Base-by-base conservation (phyloP, 2,329 filamentous ascomycete genomes). In the Monilinia fructicola region DNA sequence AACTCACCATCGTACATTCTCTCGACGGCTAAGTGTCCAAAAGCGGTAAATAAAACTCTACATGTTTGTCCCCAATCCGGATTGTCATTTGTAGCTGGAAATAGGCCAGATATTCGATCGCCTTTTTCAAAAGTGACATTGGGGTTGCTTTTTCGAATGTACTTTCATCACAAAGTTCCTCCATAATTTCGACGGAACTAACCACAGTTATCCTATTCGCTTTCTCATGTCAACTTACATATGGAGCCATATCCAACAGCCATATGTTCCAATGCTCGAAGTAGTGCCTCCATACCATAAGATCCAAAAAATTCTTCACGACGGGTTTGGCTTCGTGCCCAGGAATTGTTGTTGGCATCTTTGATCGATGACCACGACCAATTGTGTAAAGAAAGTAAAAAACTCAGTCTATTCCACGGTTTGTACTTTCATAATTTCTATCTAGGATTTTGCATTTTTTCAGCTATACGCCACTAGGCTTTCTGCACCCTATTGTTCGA, bases 31-130 rank as follows among this genome's bases (percentile, higher is more conserved):
- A 90, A 76, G 0, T 89, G 89, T 0, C 88, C 88, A 74, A 92
- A 90, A 2, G 87, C 87, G 0, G 88, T 87, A 69, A 89, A 82
- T 63, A 91, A 78, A 18, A 87, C 78, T n/a, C 86, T 79, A 73
- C 90, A 84, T 38, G 89, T 88, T 69, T 87, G 83, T 23, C 82
- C 85, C 88, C 88, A 90, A 72, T 86, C 85, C 62, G 80, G 78
- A 69, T 85, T 83, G 31, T 70, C 67, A 58, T 67, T 67, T 26
- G 69, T 67, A 38, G 66, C 67, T 11, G 67, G 63, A 55, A 70
- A 70, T n/a, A 69, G 42, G n/a, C 68, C 67, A 28, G 64, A 46
- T 6, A 61, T 58, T 23, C 67, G 63, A 18, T 60, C 54, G 31
- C 64, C 59, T 65, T 69, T 38, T 61, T 53, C 46, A 55, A 65